phyloP scores from a whole-genome alignment of 148 eudicot species.

The Pouteria glomerata region DNA sequence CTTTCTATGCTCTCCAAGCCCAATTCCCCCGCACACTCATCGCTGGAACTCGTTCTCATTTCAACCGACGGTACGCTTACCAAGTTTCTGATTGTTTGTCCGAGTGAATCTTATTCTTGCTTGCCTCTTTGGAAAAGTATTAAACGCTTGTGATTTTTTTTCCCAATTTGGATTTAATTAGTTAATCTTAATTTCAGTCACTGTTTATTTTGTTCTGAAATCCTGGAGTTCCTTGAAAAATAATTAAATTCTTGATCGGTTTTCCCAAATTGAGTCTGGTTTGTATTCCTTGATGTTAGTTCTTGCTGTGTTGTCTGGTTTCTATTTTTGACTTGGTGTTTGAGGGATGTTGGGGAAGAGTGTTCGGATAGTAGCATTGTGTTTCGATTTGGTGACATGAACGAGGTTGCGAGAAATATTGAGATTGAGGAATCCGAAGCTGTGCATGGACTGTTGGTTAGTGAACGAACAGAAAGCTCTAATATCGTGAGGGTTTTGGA shows the following conservation, averaged over 20 bases:
- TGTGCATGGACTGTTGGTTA: not conserved
- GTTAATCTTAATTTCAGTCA: too few relatives aligned
- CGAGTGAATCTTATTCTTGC: not conserved
- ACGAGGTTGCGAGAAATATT: conserved; percentile 28
- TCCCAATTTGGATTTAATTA: too few relatives aligned
- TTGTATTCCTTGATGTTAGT: not conserved
- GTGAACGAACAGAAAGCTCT: conserved; percentile 11
- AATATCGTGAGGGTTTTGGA: conserved; percentile 27
- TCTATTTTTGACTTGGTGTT: conserved; percentile 1
- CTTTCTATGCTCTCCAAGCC: conserved; percentile 9
- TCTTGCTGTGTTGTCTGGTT: conserved; percentile 10
- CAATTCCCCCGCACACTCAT: not conserved
- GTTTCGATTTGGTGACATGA: conserved; percentile 70
- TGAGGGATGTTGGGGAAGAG: conserved; percentile 32
- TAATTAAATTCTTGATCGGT: not conserved
- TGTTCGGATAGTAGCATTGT: conserved; percentile 59
- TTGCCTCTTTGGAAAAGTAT: not conserved
- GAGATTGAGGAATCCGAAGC: conserved; percentile 18
- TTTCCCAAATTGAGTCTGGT: not conserved
- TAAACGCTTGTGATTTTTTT: not conserved
- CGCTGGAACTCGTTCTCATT: conserved; percentile 22
- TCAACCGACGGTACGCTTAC: conserved; percentile 28
- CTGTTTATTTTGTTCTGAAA: not conserved
- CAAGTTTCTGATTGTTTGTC: not conserved
- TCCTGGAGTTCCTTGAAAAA: not conserved